Evolutionary conservation across 306 rosid genomes (phyloP).

Genomic region (Vigna mungo): DNA sequence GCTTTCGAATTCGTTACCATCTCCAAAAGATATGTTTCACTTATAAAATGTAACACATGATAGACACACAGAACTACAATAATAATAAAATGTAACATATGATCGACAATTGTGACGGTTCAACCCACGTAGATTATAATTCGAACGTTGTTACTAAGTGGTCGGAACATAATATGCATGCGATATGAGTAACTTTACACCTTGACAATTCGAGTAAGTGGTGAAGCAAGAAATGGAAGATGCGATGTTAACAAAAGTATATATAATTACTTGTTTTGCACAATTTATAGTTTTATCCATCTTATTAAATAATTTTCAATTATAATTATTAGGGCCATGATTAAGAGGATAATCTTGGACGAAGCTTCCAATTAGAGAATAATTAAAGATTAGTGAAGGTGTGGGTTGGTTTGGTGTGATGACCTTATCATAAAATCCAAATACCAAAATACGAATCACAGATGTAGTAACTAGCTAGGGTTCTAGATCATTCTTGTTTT

Average conservation of each 20-base stretch:
- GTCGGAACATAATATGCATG: conserved; percentile 36
- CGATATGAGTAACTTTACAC: conserved; percentile 40
- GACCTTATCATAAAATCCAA: conserved; percentile 31
- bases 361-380: background rate
- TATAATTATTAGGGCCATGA: background rate
- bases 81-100: background rate
- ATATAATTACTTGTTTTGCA: too few species aligned
- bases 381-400: background rate
- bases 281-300: conserved; percentile 26
- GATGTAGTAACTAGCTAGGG: background rate
- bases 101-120: conserved; percentile 3
- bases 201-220: conserved; percentile 38
- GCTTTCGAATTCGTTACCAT: background rate
- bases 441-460: background rate
- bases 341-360: conserved; percentile 27
- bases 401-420: conserved; percentile 39
- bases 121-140: background rate
- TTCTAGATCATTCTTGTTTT: conserved; percentile 14
- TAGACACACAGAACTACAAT: background rate
- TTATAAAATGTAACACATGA: background rate
- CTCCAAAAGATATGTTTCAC: background rate
- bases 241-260: conserved; percentile 36
- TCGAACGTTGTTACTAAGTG: conserved; percentile 22
- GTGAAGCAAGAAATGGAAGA: conserved; percentile 41
- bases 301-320: background rate